A percentile compares a stretch with the other conserved stretches of the same genome.
These are phyloP conservation scores for Rosa hybrid DNA, from an alignment of 331 rosid genomes.

Conservation along the genomic window DNA sequence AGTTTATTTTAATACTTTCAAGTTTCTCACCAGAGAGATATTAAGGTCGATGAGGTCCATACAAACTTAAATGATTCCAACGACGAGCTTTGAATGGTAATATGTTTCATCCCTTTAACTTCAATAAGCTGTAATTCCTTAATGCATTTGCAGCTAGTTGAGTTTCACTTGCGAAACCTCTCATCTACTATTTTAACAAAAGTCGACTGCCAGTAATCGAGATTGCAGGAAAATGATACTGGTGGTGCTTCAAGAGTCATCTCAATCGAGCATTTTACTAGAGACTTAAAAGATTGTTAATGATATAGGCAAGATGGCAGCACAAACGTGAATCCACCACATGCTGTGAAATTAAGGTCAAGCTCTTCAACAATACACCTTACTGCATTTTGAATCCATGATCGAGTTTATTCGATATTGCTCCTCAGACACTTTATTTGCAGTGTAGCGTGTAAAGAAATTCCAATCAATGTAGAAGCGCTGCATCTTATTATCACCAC, in stretches of 20 bases:
- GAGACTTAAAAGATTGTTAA: neutral
- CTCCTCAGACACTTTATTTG: neutral
- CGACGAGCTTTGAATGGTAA: neutral
- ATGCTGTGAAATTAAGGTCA: neutral
- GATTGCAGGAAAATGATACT: neutral
- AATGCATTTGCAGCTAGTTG: neutral
- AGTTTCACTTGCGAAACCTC: neutral
- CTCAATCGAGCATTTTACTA: neutral
- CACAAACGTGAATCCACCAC: neutral
- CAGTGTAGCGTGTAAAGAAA: neutral
- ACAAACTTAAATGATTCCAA: constrained; percentile 1
- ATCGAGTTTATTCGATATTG: neutral
- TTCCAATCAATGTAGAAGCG: neutral
- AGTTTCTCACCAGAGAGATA: neutral
- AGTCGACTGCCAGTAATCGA: neutral
- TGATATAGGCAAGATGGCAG: neutral
- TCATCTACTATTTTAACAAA: neutral
- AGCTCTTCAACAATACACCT: constrained; percentile 10
- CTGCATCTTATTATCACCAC: constrained; percentile 2
- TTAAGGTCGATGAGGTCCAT: neutral
- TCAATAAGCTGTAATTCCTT: neutral
- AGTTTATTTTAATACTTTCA: neutral
- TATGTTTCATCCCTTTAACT: neutral
- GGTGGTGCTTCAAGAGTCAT: neutral
- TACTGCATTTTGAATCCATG: constrained; percentile 5